phyloP scores from a whole-genome alignment of 495 filamentous ascomycete genomes.

The Aspergillus kassunensis region DNA sequence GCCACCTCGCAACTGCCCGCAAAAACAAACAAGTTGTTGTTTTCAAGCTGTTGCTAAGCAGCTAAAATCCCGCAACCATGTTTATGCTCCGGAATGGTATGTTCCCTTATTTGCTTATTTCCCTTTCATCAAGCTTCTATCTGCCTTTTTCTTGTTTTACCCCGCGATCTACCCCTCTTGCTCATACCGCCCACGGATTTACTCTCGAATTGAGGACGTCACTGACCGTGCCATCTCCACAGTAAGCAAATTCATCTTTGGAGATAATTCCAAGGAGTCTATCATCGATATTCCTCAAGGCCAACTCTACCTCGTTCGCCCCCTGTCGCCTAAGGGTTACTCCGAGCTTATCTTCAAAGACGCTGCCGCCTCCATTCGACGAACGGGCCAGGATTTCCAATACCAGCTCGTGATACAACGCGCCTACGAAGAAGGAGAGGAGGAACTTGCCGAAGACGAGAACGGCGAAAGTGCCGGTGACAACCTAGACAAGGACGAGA shows the following conservation, averaged over 20 bases:
- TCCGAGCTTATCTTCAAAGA: conserved; percentile 99
- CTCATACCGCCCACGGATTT: conserved; percentile 7
- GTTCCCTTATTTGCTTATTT: conserved; percentile 23
- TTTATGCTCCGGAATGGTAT: conserved; percentile 71
- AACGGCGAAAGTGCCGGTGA: conserved; percentile 74
- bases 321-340: conserved; percentile 91
- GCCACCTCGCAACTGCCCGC: background rate
- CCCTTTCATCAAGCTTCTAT: background rate
- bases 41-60: conserved; percentile 23
- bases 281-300: conserved; percentile 93
- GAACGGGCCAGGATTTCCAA: conserved; percentile 89
- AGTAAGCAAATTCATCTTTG: conserved; percentile 93
- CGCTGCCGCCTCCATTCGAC: conserved; percentile 83
- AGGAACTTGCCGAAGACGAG: conserved; percentile 80
- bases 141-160: conserved; percentile 12
- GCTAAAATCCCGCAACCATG: conserved; percentile 48
- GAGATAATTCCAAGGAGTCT: conserved; percentile 85
- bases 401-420: conserved; percentile 96
- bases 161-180: conserved; percentile 35
- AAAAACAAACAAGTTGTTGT: conserved; percentile 16
- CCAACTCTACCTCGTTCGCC: conserved; percentile 94
- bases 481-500: conserved; percentile 81
- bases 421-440: conserved; percentile 96
- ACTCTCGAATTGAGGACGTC: conserved; percentile 1
- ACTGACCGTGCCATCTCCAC: too few species aligned